phyloP scores from a whole-genome alignment of 441 rosid species.

The Arabidopsis hybrid region DNA sequence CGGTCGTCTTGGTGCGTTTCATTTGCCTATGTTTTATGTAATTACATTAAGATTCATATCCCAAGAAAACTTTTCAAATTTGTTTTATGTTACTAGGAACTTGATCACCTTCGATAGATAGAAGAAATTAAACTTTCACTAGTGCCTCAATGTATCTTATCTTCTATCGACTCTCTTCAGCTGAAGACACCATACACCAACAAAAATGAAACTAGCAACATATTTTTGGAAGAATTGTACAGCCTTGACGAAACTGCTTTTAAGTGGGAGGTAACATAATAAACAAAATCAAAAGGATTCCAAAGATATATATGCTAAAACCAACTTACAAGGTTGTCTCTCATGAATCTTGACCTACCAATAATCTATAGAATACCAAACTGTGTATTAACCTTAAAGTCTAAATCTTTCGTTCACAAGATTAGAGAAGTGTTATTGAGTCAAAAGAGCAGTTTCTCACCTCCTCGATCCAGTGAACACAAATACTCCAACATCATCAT shows the following conservation, averaged over 20 bases:
- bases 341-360: no score
- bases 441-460: no score
- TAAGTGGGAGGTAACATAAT: not conserved
- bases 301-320: no score
- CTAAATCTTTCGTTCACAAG: no score
- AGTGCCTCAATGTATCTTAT: conserved; percentile 18
- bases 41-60: not conserved
- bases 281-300: no score
- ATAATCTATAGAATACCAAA: no score
- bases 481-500: no score
- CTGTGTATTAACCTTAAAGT: no score
- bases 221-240: conserved; percentile 2
- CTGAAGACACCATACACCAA: not conserved
- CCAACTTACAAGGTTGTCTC: no score
- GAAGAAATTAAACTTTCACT: not conserved
- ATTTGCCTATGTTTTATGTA: conserved; percentile 3
- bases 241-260: not conserved
- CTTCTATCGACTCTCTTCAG: conserved; percentile 14
- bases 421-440: no score
- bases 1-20: not conserved
- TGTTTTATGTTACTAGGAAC: conserved; percentile 12
- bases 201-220: not conserved
- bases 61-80: not conserved
- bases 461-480: no score
- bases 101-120: not conserved